Evolutionary conservation across 2,329 filamentous ascomycete genomes (phyloP).

Genomic region (Venturia effusa): DNA sequence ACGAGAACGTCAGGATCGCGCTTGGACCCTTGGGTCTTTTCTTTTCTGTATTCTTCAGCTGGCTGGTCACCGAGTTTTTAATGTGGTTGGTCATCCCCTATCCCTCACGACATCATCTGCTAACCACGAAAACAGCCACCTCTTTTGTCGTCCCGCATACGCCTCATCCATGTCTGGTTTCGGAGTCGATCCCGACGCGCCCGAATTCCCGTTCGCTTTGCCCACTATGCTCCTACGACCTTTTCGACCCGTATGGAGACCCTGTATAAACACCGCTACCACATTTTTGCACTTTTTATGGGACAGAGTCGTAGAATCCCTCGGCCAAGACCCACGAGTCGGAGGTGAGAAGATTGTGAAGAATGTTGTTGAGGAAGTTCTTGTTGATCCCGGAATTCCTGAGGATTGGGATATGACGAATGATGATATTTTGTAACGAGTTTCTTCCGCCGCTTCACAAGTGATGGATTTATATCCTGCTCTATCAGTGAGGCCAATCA

Average conservation of each 20-base stretch:
- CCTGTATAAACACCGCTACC: constrained; percentile 16
- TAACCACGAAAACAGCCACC: constrained; percentile 12
- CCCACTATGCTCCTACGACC: constrained; percentile 41
- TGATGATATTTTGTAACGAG: constrained; percentile 8
- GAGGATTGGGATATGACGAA: constrained; percentile 9
- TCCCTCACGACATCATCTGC: neutral
- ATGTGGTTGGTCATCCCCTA: constrained; percentile 28
- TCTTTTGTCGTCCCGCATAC: constrained; percentile 36
- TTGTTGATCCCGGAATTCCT: neutral
- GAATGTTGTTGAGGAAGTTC: neutral
- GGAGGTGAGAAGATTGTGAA: constrained; percentile 3
- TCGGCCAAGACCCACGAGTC: neutral
- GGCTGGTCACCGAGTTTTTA: constrained; percentile 38
- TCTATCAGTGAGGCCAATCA: neutral
- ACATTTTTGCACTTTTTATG: constrained; percentile 5
- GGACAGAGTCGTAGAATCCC: neutral
- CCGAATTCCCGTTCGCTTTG: constrained; percentile 43
- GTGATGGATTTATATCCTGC: neutral
- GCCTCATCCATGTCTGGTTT: constrained; percentile 38
- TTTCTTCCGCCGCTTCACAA: neutral
- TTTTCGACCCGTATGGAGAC: constrained; percentile 25
- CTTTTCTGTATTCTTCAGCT: constrained; percentile 31
- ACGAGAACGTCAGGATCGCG: constrained; percentile 16
- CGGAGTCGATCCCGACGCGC: constrained; percentile 40
- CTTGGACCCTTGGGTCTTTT: constrained; percentile 31